phyloP scores from a whole-genome alignment of 108 stramenopile species.

The Skeletonema tropicum region DNA sequence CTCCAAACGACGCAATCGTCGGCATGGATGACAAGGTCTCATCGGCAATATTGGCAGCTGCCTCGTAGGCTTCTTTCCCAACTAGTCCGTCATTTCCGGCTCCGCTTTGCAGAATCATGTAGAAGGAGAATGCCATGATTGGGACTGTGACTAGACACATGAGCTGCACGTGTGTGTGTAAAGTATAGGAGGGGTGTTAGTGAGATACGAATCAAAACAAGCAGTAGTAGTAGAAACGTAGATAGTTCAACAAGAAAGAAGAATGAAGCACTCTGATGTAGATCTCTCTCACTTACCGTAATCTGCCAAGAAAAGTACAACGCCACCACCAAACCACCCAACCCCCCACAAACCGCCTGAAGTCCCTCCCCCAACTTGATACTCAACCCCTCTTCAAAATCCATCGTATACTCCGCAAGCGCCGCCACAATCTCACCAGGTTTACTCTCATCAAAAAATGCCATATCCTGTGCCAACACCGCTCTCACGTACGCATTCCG shows the following conservation, averaged over 20 bases:
- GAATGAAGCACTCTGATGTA: too few relatives aligned
- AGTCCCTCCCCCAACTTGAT: slow-evolving; percentile 40
- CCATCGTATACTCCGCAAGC: slow-evolving; percentile 29
- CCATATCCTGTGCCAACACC: slow-evolving; percentile 40
- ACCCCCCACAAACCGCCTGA: slow-evolving; percentile 24
- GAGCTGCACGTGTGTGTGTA: background rate
- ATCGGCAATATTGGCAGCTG: slow-evolving; percentile 42
- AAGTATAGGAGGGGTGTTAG: background rate
- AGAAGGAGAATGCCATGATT: slow-evolving; percentile 27
- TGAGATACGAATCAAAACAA: too few relatives aligned
- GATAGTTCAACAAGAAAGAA: too few relatives aligned
- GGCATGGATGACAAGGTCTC: slow-evolving; percentile 43
- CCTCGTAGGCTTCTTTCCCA: slow-evolving; percentile 46
- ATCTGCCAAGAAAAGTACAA: slow-evolving; percentile 29
- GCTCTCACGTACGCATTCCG: slow-evolving; percentile 17
- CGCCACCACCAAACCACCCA: slow-evolving; percentile 24
- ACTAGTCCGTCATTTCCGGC: slow-evolving; percentile 32
- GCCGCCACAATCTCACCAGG: slow-evolving; percentile 36
- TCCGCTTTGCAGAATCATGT: slow-evolving; percentile 30
- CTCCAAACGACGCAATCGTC: slow-evolving; percentile 28
- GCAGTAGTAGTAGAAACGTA: too few relatives aligned
- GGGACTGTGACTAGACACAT: slow-evolving; percentile 33
- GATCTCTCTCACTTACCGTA: slow-evolving; percentile 12
- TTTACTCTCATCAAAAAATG: slow-evolving; percentile 40
- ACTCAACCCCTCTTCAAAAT: slow-evolving; percentile 41